Percentiles rank a stretch among this genome's conserved stretches.
Conservation (phyloP, 495 filamentous ascomycete genomes). For the Neurospora sp. region DNA sequence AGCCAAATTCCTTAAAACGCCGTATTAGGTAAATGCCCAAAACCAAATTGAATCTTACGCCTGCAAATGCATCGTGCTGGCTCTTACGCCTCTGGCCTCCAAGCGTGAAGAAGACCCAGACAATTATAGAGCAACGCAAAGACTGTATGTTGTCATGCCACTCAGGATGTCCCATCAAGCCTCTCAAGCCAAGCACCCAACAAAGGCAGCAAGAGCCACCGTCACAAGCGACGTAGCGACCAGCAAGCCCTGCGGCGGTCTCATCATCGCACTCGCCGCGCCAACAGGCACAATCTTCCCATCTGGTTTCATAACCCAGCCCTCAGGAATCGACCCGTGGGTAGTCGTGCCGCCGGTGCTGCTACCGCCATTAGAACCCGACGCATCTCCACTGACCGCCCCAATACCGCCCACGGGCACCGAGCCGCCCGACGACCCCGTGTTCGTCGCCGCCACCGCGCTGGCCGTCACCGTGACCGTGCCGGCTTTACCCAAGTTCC, state of each 20-base stretch:
- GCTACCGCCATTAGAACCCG: not conserved
- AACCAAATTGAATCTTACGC: not conserved
- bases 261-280: constrained; percentile 23
- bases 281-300: constrained; percentile 57
- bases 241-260: not conserved
- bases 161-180: not conserved
- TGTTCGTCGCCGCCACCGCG: constrained; percentile 24
- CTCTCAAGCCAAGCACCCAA: not conserved
- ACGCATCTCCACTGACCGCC: constrained; percentile 24
- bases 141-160: not conserved
- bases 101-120: not conserved
- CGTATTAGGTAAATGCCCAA: not conserved
- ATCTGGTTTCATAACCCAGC: constrained; percentile 63
- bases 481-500: constrained; percentile 40
- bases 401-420: constrained; percentile 51
- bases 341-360: constrained; percentile 28
- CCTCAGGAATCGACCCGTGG: constrained; percentile 47
- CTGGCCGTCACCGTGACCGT: constrained; percentile 37
- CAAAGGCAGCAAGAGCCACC: not conserved
- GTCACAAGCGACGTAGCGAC: not conserved
- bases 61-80: not conserved
- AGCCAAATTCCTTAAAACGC: not conserved
- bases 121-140: not conserved
- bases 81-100: not conserved
- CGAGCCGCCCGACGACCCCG: constrained; percentile 23